Evolutionary conservation across 2,329 filamentous ascomycete species (phyloP).

Genomic region (Coniochaeta sp.): DNA sequence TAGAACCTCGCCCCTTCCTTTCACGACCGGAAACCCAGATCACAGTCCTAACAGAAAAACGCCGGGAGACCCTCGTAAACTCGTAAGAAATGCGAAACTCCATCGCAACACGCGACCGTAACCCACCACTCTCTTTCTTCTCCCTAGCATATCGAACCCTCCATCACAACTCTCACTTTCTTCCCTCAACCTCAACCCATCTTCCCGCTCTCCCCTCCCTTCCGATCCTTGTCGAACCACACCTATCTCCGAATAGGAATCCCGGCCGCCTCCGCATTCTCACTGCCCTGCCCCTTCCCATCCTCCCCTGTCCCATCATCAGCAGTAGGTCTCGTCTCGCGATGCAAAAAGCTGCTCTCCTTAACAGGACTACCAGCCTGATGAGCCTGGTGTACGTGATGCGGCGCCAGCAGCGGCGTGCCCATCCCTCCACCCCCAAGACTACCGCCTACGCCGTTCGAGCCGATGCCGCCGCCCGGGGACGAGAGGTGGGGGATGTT

Average conservation of each 20-base stretch:
- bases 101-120: too few relatives aligned
- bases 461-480: constrained; percentile 40
- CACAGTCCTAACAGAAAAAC: neutral
- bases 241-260: constrained; percentile 59
- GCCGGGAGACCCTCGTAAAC: neutral
- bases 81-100: neutral
- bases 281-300: constrained; percentile 8
- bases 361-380: constrained; percentile 77
- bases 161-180: neutral
- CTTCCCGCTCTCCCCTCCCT: neutral
- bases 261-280: constrained; percentile 18
- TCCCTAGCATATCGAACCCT: neutral
- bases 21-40: neutral
- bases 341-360: constrained; percentile 80
- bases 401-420: constrained; percentile 34
- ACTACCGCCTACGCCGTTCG: constrained; percentile 18
- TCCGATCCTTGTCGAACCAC: neutral
- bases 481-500: constrained; percentile 87
- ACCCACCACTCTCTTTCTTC: neutral
- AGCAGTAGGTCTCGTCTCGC: constrained; percentile 71
- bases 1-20: neutral
- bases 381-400: constrained; percentile 25
- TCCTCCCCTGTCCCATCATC: constrained; percentile 35
- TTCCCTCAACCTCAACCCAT: neutral
- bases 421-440: constrained; percentile 17